phyloP scores from a whole-genome alignment of 768 basidiomycete species.

The Butyriboletus loyo region DNA sequence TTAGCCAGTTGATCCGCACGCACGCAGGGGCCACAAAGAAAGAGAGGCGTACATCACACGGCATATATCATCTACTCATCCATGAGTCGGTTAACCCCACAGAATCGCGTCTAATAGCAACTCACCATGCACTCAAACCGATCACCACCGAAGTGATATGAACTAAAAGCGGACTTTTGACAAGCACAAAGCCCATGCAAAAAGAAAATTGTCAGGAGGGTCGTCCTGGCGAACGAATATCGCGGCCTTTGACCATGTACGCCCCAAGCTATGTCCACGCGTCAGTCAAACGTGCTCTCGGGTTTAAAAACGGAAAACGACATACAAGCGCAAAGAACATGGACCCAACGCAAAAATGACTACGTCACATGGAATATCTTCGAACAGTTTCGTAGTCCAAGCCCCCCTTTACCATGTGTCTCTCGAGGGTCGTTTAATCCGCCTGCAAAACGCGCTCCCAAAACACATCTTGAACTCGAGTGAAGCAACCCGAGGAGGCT shows the following conservation, averaged over 20 bases:
- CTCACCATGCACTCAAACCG: slow-evolving; percentile 61
- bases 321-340: slow-evolving; percentile 76
- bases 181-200: slow-evolving; percentile 66
- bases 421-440: slow-evolving; percentile 54
- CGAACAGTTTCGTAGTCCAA: slow-evolving; percentile 67
- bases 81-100: not conserved
- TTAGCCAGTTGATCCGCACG: not conserved
- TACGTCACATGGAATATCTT: slow-evolving; percentile 79
- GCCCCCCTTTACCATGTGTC: slow-evolving; percentile 45
- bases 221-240: slow-evolving; percentile 71
- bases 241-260: slow-evolving; percentile 73
- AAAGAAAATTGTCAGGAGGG: slow-evolving; percentile 72
- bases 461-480: slow-evolving; percentile 41
- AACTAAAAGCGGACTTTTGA: slow-evolving; percentile 54
- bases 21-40: not conserved
- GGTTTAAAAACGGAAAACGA: not conserved
- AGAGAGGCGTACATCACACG: slow-evolving; percentile 54
- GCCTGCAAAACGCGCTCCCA: slow-evolving; percentile 47
- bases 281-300: not conserved
- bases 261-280: slow-evolving; percentile 65
- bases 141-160: slow-evolving; percentile 72
- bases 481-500: slow-evolving; percentile 34
- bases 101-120: not conserved
- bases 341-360: slow-evolving; percentile 82
- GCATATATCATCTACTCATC: slow-evolving; percentile 72